phyloP scores from a whole-genome alignment of 306 rosid species.

The Fragaria iinumae region DNA sequence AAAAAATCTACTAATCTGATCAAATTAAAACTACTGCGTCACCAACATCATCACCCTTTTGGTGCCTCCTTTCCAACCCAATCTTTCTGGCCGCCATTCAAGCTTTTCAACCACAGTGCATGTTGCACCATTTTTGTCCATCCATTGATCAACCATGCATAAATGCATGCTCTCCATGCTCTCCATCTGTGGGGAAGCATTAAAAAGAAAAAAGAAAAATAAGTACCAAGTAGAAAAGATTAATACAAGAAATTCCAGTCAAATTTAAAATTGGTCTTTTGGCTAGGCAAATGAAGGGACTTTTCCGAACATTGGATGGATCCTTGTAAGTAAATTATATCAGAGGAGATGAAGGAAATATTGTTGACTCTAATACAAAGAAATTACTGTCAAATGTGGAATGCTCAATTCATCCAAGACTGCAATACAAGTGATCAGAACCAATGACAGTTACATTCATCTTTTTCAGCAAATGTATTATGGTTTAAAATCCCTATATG shows the following conservation, averaged over 20 bases:
- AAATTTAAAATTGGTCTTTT: neutral
- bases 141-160: conserved; percentile 45
- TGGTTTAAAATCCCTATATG: neutral
- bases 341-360: neutral
- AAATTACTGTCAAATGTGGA: neutral
- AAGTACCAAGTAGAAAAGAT: neutral
- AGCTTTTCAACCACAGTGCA: neutral
- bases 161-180: conserved; percentile 40
- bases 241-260: neutral
- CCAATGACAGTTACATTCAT: neutral
- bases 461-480: neutral
- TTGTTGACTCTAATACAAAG: neutral
- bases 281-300: conserved; percentile 1
- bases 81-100: neutral
- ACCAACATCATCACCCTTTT: neutral
- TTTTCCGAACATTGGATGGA: neutral
- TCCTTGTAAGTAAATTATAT: neutral
- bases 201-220: conserved; percentile 11
- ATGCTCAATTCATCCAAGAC: neutral
- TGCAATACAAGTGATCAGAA: neutral
- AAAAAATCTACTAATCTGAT: neutral
- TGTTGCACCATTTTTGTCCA: conserved; percentile 13
- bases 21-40: neutral
- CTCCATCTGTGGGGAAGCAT: conserved; percentile 1
- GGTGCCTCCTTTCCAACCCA: conserved; percentile 1